These are phyloP conservation scores for Cystobasidium slooffiae DNA, from an alignment of 1,284 basidiomycete species.

Conservation along the genomic window DNA sequence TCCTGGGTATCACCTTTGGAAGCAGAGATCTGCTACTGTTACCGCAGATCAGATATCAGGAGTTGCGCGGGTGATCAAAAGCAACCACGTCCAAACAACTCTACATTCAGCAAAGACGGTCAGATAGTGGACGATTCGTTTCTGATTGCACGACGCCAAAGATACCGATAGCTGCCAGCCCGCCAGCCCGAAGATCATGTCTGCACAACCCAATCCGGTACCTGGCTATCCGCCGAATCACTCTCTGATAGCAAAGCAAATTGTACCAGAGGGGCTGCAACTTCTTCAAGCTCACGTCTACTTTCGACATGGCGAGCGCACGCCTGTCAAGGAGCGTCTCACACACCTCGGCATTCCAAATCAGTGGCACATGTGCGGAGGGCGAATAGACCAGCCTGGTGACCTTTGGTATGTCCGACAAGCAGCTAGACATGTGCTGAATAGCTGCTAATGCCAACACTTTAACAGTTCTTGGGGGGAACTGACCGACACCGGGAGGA, in stretches of 20 bases:
- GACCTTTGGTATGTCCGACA: neutral
- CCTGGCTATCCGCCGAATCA: constrained; percentile 30
- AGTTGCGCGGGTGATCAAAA: no score
- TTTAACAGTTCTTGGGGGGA: constrained; percentile 50
- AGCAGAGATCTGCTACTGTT: no score
- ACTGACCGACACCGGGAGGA: constrained; percentile 52
- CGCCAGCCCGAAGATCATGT: constrained; percentile 1
- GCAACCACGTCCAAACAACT: no score
- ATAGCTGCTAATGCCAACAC: no score
- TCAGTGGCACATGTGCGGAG: constrained; percentile 36
- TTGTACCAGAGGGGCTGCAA: constrained; percentile 33
- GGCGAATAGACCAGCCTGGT: constrained; percentile 5
- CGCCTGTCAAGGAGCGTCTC: constrained; percentile 36
- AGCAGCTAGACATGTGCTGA: no score
- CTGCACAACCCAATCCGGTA: constrained; percentile 34
- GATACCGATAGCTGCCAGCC: no score
- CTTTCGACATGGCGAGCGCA: constrained; percentile 43
- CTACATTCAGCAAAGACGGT: no score
- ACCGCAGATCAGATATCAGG: no score
- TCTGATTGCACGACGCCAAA: no score
- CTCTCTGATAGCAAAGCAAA: constrained; percentile 11
- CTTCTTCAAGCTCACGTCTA: constrained; percentile 39
- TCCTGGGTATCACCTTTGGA: no score
- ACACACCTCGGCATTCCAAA: constrained; percentile 37
- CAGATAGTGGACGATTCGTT: no score